Base-by-base conservation (phyloP, 2,329 filamentous ascomycete genomes). In the Alternaria tenuissima region DNA sequence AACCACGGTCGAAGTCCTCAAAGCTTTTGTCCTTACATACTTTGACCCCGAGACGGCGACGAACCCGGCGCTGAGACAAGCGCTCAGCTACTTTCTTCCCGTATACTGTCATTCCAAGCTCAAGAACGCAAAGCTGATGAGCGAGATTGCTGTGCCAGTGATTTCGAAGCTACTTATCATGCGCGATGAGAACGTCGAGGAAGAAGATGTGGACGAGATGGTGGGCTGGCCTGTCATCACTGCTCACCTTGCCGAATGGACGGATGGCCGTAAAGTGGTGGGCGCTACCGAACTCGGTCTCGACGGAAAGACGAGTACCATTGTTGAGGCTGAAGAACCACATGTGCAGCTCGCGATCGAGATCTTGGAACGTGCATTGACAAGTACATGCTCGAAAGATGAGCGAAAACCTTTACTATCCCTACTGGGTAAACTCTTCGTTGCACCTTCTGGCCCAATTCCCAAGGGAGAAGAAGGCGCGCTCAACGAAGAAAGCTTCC, bases 221-320 rank as follows among this genome's bases (percentile, higher is more conserved):
- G 91, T 94, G 8, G 88, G 89, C 68, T 86, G 96, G 65, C 86
- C 87, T 43, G 87, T 89, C 3, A 91, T 96, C 59, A 93, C 92
- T 1, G 88, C 91, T 3, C 94, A 93, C 72, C 81, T 98, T 7
- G 88, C 94, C 0, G 94, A 98, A 76, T 98, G 94, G 95, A 98
- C 94, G 0, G 94, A 98, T 76, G 93, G 94, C 38, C 85, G 94
- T 51, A 94, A 96, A 77, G 83, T 88, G 7, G 81, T 88, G 11
- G 83, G 92, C 81, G 80, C 91, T 80, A 79, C 85, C 0, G 70
- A 77, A 30, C 36, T 73, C 81, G 59, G 80, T 14, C 59, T 75
- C n/a, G 72, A 77, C 32, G 72, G 75, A 16, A 87, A 91, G 49
- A 83, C 82, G 78, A 89, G 86, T 81, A 83, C 82, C 65, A 76